phyloP scores from a whole-genome alignment of 2,329 filamentous ascomycete species.

The Grosmannia clavigera region DNA sequence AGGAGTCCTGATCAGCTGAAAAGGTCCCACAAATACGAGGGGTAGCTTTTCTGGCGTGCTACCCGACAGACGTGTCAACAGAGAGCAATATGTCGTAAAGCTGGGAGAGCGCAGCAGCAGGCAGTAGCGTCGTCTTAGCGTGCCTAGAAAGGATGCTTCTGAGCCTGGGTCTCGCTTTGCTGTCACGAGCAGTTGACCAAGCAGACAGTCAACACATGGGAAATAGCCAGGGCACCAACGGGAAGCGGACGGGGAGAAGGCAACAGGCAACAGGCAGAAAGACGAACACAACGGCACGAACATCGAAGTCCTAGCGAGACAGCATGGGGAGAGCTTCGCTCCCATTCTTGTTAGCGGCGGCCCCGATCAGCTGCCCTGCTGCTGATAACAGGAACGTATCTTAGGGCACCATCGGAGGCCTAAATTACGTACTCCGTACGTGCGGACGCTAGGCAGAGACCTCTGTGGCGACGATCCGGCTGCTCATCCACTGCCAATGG shows the following conservation, averaged over 20 bases:
- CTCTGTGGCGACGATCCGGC: background rate
- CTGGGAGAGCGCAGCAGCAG: background rate
- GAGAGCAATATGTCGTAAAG: background rate
- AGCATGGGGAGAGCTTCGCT: too few relatives aligned
- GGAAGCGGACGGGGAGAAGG: too few relatives aligned
- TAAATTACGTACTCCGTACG: background rate
- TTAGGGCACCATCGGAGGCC: background rate
- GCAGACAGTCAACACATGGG: too few relatives aligned
- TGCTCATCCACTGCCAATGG: background rate
- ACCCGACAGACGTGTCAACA: background rate
- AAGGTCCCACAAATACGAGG: background rate
- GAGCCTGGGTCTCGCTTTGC: background rate
- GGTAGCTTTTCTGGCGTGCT: background rate
- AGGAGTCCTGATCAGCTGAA: constrained; percentile 1
- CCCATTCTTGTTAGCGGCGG: background rate
- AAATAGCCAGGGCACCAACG: background rate
- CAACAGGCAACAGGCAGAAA: too few relatives aligned
- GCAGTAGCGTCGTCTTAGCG: background rate
- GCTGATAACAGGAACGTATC: too few relatives aligned
- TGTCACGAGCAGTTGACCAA: too few relatives aligned
- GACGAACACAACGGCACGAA: too few relatives aligned
- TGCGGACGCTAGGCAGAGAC: background rate
- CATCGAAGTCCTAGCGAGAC: too few relatives aligned
- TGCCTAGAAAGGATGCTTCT: background rate
- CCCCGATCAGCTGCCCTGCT: background rate